Conservation (phyloP, 805 yeast species). For the Metschnikowia chrysomelidarum region DNA sequence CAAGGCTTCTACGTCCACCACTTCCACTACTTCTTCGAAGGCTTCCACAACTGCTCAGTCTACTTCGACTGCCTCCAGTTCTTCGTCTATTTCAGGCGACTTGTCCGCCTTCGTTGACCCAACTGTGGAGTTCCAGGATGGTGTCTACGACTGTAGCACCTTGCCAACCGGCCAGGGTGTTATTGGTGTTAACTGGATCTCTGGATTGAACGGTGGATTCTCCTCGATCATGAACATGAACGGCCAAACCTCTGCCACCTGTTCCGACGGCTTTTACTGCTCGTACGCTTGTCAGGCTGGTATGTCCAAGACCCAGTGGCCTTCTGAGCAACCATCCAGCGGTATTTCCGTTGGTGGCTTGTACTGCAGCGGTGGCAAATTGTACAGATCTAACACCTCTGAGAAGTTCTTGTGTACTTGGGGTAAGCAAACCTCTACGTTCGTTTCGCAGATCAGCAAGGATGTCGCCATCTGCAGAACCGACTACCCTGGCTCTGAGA, state of each 20-base stretch:
- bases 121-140: slow-evolving; percentile 18
- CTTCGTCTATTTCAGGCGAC: slow-evolving; percentile 15
- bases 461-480: slow-evolving; percentile 71
- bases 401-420: slow-evolving; percentile 59
- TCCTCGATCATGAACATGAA: slow-evolving; percentile 46
- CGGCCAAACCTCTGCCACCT: slow-evolving; percentile 45
- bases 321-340: slow-evolving; percentile 58
- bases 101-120: slow-evolving; percentile 19
- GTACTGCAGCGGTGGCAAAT: slow-evolving; percentile 56
- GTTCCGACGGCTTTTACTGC: slow-evolving; percentile 69
- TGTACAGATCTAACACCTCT: slow-evolving; percentile 57
- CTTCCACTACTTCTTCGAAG: slow-evolving; percentile 6
- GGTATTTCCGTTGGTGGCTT: slow-evolving; percentile 77
- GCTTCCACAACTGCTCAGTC: slow-evolving; percentile 4
- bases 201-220: slow-evolving; percentile 41
- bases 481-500: slow-evolving; percentile 81
- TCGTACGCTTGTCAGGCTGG: slow-evolving; percentile 79
- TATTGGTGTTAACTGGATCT: slow-evolving; percentile 20
- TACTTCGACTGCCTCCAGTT: slow-evolving; percentile 5
- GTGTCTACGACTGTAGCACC: slow-evolving; percentile 22
- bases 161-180: slow-evolving; percentile 25
- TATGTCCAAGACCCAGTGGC: slow-evolving; percentile 83
- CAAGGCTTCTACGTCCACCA: slow-evolving; percentile 4
- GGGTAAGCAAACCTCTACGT: slow-evolving; percentile 57
- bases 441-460: slow-evolving; percentile 48